Percentiles rank a stretch among this genome's conserved stretches.
phyloP scores from a whole-genome alignment of 208 protist genomes.

The Acanthamoeba triangularis region DNA sequence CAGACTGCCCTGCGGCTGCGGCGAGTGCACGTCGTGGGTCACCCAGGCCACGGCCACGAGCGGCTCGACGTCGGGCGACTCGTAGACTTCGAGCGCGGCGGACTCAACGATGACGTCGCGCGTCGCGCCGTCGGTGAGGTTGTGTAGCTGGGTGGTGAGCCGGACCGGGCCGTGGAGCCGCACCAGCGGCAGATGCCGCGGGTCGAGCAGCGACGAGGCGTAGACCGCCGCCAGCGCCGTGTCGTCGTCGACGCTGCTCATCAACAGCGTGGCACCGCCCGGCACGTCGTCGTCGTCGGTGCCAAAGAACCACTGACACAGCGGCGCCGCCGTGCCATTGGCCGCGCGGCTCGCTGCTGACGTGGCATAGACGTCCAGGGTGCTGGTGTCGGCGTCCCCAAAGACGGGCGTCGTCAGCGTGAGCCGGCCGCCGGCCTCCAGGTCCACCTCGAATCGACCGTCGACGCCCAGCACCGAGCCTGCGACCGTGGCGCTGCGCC shows the following conservation, averaged over 20 bases:
- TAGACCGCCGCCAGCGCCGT: background rate
- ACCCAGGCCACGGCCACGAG: background rate
- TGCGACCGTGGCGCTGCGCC: background rate
- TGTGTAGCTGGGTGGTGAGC: background rate
- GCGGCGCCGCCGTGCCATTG: background rate
- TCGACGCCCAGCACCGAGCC: background rate
- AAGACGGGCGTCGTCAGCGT: background rate
- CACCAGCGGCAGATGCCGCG: conserved; percentile 4
- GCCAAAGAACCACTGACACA: background rate
- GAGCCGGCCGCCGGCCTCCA: background rate
- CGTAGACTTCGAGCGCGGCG: background rate
- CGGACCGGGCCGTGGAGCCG: background rate
- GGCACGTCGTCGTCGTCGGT: background rate
- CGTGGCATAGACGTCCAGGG: background rate
- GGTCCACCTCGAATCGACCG: background rate
- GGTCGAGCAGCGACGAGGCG: background rate
- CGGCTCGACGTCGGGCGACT: background rate
- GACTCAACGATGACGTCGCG: background rate
- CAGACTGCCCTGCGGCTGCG: background rate
- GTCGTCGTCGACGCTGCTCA: background rate
- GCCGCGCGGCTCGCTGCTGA: background rate
- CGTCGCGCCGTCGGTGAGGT: background rate
- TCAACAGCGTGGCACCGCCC: background rate
- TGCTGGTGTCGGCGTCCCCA: background rate
- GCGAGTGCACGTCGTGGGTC: background rate